Base-by-base conservation (phyloP, 768 basidiomycete genomes). In the Lenzites betulinus region DNA sequence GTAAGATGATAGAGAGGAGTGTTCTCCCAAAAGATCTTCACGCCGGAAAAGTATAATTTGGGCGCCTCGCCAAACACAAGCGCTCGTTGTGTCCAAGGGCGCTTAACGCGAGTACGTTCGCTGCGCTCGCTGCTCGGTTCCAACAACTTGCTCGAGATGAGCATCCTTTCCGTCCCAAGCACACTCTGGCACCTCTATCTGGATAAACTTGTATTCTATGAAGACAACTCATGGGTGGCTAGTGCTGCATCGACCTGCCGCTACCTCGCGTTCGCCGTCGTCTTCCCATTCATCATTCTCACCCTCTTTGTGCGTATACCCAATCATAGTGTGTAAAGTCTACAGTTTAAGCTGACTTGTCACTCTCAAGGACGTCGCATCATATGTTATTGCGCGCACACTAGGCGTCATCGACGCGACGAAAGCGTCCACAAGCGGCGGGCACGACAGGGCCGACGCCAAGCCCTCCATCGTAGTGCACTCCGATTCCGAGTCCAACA, bases 341-440 rank as follows among this genome's bases (percentile, higher is more conserved):
- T 26, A 16, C n/a, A 12, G 44, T 12, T 53, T 51, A 26, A 22
- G 12, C 47, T 28, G 20, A 49, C n/a, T 28, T 30, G 28, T 26
- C 20, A 38, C 43, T 58, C 28, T 22, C 13, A 68, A 93, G 91
- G 91, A 93, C 71, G 84, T 93, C 55, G 78, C 84, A 2, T 90
- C 92, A 20, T 93, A 93, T 67, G 84, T 86, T 58, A 89, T 93
- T 69, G 92, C 89, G 13, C 86, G 91, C 59, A 92, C 90, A 7
- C 80, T 93, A 51, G 91, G 90, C 35, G 81, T 90, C 54, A 81
- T 90, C 63, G 90, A 91, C 72, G 82, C 83, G 60, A 84, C 86
- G 52, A 87, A 86, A 70, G 88, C 89, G 0, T 87, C 88, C 13
- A 90, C 89, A 25, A 84, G 81, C 71, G 62, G 61, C 53, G 55